These are phyloP conservation scores for Poa annua DNA, from an alignment of 176 grass and related monocot genomes.

Conservation along the genomic window DNA sequence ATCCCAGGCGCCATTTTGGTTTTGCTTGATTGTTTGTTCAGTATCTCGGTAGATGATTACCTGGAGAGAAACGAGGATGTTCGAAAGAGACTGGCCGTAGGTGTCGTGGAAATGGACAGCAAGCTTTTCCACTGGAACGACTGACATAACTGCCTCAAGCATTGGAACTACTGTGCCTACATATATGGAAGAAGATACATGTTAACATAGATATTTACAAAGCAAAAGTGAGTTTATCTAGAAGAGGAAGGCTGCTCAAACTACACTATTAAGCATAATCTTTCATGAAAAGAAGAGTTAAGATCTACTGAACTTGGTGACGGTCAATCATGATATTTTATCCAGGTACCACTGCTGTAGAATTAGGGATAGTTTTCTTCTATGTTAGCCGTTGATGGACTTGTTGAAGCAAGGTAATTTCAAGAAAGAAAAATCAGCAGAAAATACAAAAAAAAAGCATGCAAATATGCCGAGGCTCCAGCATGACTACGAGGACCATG, in stretches of 20 bases:
- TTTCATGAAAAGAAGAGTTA: not conserved
- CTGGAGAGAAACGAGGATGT: slow-evolving; percentile 89
- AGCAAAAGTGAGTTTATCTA: not conserved
- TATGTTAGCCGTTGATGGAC: not conserved
- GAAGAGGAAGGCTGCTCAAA: not conserved
- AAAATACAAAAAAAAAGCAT: not conserved
- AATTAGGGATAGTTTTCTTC: not conserved
- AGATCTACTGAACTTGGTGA: not conserved
- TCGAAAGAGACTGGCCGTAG: slow-evolving; percentile 88
- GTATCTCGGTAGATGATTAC: slow-evolving; percentile 38
- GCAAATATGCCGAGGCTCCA: not conserved
- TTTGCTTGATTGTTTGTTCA: not conserved
- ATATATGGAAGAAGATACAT: not conserved
- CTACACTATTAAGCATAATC: not conserved
- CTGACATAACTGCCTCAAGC: slow-evolving; percentile 77
- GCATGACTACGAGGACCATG: not conserved
- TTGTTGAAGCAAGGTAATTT: not conserved
- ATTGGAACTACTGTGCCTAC: slow-evolving; percentile 75
- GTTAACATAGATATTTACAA: not conserved
- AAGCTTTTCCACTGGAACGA: slow-evolving; percentile 77
- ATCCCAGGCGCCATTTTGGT: not conserved
- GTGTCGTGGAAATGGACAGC: slow-evolving; percentile 99
- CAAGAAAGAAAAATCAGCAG: not conserved
- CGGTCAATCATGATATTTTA: not conserved
- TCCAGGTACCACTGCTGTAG: not conserved